A percentile compares a stretch with the other conserved stretches of the same genome.
phyloP scores from a whole-genome alignment of 345 rosid species.

The thale cress (Arabidopsis thaliana) region TAIR10.1 NC_003070.9:1189001-1189500 shows the following conservation, averaged over 20 bases:
- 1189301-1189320: constrained; percentile 15
- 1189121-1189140: background rate
- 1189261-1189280: constrained; percentile 30
- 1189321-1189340: constrained; percentile 19
- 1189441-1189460: constrained; percentile 88
- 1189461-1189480: constrained; percentile 90
- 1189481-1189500: constrained; percentile 94
- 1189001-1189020: no score
- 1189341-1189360: constrained; percentile 41
- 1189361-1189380: constrained; percentile 32
- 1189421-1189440: constrained; percentile 95
- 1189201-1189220: background rate
- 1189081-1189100: no score
- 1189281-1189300: constrained; percentile 19
- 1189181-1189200: background rate
- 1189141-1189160: background rate
- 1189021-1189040: no score
- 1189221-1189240: constrained; percentile 2
- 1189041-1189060: no score
- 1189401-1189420: constrained; percentile 36
- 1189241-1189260: constrained; percentile 19
- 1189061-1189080: no score
- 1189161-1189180: background rate
- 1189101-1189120: background rate
- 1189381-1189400: background rate